Conservation (phyloP, 306 rosid species). For the Abrus pulchellus region DNA sequence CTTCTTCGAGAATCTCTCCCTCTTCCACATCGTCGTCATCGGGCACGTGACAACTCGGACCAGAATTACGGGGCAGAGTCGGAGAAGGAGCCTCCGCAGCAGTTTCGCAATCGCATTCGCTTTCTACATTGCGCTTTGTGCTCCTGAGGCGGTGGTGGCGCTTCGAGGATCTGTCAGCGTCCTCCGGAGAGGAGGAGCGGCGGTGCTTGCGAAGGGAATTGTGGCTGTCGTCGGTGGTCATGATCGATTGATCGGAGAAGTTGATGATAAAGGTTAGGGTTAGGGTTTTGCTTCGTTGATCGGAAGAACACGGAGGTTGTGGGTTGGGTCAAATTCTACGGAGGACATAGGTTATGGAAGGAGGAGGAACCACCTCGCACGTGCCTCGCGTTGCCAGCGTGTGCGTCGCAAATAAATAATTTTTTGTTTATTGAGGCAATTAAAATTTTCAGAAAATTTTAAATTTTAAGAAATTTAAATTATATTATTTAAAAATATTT, state of each 20-base stretch:
- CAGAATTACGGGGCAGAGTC: conserved; percentile 23
- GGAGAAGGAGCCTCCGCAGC: conserved; percentile 39
- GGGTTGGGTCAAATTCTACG: neutral
- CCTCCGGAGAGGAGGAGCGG: conserved; percentile 57
- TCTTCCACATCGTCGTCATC: conserved; percentile 75
- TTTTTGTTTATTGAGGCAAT: too few species aligned
- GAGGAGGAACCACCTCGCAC: neutral
- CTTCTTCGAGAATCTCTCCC: conserved; percentile 83
- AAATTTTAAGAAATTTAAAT: too few species aligned
- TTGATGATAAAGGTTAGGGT: conserved; percentile 13
- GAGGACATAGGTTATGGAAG: neutral
- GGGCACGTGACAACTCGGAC: conserved; percentile 5
- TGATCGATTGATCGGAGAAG: conserved; percentile 44
- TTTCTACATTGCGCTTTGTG: conserved; percentile 57
- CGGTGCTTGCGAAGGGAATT: conserved; percentile 65
- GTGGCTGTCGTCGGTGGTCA: conserved; percentile 61
- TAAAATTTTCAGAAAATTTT: too few species aligned
- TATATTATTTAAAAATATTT: too few species aligned
- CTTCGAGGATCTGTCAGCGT: conserved; percentile 66
- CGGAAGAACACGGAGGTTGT: conserved; percentile 21
- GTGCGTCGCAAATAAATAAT: neutral
- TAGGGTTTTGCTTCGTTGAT: conserved; percentile 36
- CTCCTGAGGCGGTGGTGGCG: conserved; percentile 64
- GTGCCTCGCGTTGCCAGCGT: neutral
- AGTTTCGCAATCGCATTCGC: conserved; percentile 47